These are phyloP conservation scores for Craspedostauros australis DNA, from an alignment of 108 stramenopile genomes.

Conservation along the genomic window DNA sequence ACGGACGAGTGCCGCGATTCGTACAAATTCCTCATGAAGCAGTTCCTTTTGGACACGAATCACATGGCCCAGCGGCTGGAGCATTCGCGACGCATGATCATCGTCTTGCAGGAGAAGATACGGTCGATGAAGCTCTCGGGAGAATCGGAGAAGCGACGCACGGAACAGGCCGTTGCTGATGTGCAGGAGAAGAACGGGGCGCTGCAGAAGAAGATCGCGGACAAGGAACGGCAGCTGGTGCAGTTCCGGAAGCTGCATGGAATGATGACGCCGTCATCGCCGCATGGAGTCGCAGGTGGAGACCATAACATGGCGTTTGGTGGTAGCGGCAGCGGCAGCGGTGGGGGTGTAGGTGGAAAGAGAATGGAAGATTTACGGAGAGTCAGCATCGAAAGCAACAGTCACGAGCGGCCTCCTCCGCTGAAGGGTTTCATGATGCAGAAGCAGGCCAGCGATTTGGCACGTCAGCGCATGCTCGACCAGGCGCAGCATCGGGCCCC, in stretches of 20 bases:
- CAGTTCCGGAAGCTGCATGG: slow-evolving; percentile 37
- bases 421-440: slow-evolving; percentile 53
- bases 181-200: slow-evolving; percentile 46
- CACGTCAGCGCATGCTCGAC: slow-evolving; percentile 22
- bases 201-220: slow-evolving; percentile 46
- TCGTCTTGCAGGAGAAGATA: slow-evolving; percentile 39
- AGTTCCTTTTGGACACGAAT: slow-evolving; percentile 51
- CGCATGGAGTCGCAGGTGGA: no score
- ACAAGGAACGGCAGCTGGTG: slow-evolving; percentile 25
- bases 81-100: slow-evolving; percentile 25
- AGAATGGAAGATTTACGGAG: not conserved
- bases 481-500: slow-evolving; percentile 3
- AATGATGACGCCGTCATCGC: slow-evolving; percentile 1
- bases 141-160: slow-evolving; percentile 41
- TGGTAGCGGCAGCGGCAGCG: no score
- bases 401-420: slow-evolving; percentile 27
- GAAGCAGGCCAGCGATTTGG: slow-evolving; percentile 42
- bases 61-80: slow-evolving; percentile 21
- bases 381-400: not conserved
- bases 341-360: no score
- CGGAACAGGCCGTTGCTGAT: slow-evolving; percentile 46
- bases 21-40: slow-evolving; percentile 64
- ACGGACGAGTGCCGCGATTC: slow-evolving; percentile 41
- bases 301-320: no score
- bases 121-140: slow-evolving; percentile 46